A percentile compares a stretch with the other conserved stretches of the same genome.
These are phyloP conservation scores for Peniophora sp. DNA, from an alignment of 1,284 basidiomycete genomes.

Conservation along the genomic window DNA sequence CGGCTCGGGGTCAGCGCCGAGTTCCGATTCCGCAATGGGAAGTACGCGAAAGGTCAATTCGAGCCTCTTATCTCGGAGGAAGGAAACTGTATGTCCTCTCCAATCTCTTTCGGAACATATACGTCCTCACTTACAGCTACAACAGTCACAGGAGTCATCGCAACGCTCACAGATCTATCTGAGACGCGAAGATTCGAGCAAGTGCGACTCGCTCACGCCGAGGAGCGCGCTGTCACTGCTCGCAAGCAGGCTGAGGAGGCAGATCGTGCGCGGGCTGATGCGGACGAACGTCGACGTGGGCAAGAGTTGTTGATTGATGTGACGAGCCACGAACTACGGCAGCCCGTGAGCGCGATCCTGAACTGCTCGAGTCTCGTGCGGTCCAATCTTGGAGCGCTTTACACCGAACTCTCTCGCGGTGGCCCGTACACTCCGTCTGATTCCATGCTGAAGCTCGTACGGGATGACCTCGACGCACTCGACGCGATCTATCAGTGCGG, in stretches of 20 bases:
- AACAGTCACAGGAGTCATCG: neutral
- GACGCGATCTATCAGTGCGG: constrained; percentile 1
- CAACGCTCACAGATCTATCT: neutral
- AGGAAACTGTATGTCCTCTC: neutral
- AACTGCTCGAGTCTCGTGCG: constrained; percentile 2
- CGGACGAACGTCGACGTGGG: neutral
- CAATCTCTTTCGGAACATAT: neutral
- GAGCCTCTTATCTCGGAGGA: neutral
- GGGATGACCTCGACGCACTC: neutral
- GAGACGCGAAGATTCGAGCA: neutral
- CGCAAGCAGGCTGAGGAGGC: constrained; percentile 1
- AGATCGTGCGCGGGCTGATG: neutral
- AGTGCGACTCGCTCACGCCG: neutral
- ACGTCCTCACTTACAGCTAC: neutral
- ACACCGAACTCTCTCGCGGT: neutral
- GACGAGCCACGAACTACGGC: constrained; percentile 1
- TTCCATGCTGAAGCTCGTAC: neutral
- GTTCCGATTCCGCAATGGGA: neutral
- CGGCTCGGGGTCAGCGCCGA: neutral
- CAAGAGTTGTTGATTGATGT: neutral
- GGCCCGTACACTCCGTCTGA: neutral
- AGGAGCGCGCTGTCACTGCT: neutral
- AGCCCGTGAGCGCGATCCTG: constrained; percentile 1
- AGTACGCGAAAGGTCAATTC: neutral
- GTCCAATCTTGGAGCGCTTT: neutral